Evolutionary conservation across 768 basidiomycete genomes (phyloP).

Genomic region (Termitomyces sp.): DNA sequence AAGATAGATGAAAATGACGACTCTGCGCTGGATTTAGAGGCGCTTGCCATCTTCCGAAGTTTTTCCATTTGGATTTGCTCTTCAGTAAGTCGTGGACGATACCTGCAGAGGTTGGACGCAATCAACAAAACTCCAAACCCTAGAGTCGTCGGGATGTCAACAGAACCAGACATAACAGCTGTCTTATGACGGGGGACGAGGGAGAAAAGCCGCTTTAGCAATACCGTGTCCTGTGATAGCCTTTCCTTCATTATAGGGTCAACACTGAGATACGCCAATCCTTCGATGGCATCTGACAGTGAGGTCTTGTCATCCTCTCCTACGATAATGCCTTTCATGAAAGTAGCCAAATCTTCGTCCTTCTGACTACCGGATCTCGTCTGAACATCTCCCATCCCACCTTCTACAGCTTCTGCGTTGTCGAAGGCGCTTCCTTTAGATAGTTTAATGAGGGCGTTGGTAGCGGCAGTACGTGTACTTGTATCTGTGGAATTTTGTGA

Average conservation of each 20-base stretch:
- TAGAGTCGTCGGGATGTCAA: slow-evolving; percentile 41
- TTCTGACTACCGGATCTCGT: slow-evolving; percentile 14
- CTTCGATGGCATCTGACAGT: slow-evolving; percentile 69
- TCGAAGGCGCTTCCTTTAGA: slow-evolving; percentile 51
- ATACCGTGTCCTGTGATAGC: slow-evolving; percentile 45
- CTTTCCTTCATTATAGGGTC: slow-evolving; percentile 57
- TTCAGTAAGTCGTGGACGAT: slow-evolving; percentile 65
- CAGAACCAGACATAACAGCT: slow-evolving; percentile 11
- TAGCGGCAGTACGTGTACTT: slow-evolving; percentile 53
- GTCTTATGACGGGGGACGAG: slow-evolving; percentile 49
- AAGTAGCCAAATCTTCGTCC: slow-evolving; percentile 42
- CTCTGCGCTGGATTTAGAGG: slow-evolving; percentile 23
- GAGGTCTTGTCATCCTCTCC: slow-evolving; percentile 33
- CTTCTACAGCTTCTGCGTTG: slow-evolving; percentile 24
- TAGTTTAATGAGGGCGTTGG: slow-evolving; percentile 76
- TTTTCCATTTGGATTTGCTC: slow-evolving; percentile 83
- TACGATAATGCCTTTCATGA: slow-evolving; percentile 54
- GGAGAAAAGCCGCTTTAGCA: slow-evolving; percentile 54
- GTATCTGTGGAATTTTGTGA: slow-evolving; percentile 41
- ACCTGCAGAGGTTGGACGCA: slow-evolving; percentile 67
- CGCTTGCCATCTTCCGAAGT: slow-evolving; percentile 68
- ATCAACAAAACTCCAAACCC: slow-evolving; percentile 78
- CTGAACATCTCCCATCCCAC: slow-evolving; percentile 3
- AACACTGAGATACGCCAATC: slow-evolving; percentile 75
- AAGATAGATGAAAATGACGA: slow-evolving; percentile 30